Evolutionary conservation across 192 early-diverging fungal species (phyloP), one percentile per base, ranked within the genome.

Genomic region (Entomortierella chlamydospora): DNA sequence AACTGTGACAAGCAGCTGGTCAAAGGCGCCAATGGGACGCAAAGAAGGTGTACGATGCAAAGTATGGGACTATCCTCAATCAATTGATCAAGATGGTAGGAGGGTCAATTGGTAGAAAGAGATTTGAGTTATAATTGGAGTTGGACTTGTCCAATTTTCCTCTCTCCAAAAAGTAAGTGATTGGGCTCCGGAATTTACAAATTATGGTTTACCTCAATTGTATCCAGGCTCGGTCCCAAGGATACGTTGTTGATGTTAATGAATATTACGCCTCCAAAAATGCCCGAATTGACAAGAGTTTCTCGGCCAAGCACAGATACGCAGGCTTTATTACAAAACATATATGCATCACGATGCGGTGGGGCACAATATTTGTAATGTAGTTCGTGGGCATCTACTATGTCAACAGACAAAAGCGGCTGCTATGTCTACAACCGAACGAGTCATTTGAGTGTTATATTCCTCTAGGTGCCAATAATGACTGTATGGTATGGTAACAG

Each of bases 391-490:
- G 10, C 51, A 55, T 26, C 20, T 63, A 9, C 61, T 63, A 25
- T 5, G 50, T 2, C 61, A 63, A 30, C 28, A 4, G 47, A n/a
- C n/a, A n/a, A n/a, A n/a, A 18, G 11, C 30, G 5, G 28, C 51
- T 26, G 58, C 65, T 9, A 10, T 77, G 13, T 39, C 34, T 13
- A 43, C 51, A 6, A 51, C 41, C 1, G 49, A 15, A 2, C 65
- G 73, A 15, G n/a, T n/a, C n/a, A n/a, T 68, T 68, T 34, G 66
- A 77, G n/a, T 77, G 68, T 25, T 65, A 77, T 57, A 69, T 77
- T 41, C 73, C 68, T 52, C 65, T 69, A n/a, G 73, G 73, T 8
- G 45, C 66, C 18, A 50, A 57, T 23, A 68, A 69, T 28, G 55
- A 77, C 22, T 77, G 73, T 39, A 43, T 28, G n/a, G 73, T 39